phyloP scores from a whole-genome alignment of 441 rosid species.

The Arabidopsis hybrid region DNA sequence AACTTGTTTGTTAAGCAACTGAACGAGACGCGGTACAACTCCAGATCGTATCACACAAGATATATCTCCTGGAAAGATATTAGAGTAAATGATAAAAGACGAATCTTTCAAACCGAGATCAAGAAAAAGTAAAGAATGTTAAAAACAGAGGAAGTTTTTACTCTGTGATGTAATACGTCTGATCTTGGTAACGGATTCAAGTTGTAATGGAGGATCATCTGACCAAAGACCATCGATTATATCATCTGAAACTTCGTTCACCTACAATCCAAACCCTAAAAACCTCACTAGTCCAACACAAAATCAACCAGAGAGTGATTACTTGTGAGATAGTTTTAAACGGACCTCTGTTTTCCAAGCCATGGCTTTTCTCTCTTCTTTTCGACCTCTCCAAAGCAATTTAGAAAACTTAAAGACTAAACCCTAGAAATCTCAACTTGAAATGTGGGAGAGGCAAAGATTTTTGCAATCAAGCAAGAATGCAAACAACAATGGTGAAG shows the following conservation, averaged over 20 bases:
- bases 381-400: constrained; percentile 5
- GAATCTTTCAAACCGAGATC: not conserved
- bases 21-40: constrained; percentile 86
- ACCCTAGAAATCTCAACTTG: not conserved
- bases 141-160: not conserved
- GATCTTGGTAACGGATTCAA: constrained; percentile 76
- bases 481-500: too few species aligned
- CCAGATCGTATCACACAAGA: constrained; percentile 70
- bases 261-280: constrained; percentile 15
- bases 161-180: constrained; percentile 66
- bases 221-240: constrained; percentile 77
- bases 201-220: constrained; percentile 63
- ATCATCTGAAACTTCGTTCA: not conserved
- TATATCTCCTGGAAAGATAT: constrained; percentile 57
- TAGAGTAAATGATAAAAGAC: not conserved
- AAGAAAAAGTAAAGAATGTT: not conserved
- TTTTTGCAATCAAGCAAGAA: not conserved
- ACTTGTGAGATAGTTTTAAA: not conserved
- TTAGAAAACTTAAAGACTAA: not conserved
- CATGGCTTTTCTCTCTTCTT: constrained; percentile 47
- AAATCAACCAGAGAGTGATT: constrained; percentile 20
- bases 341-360: constrained; percentile 39
- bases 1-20: constrained; percentile 76
- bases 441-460: not conserved
- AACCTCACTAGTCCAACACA: constrained; percentile 7